phyloP scores from a whole-genome alignment of 2,329 filamentous ascomycete species.

The Fusarium domesticum region DNA sequence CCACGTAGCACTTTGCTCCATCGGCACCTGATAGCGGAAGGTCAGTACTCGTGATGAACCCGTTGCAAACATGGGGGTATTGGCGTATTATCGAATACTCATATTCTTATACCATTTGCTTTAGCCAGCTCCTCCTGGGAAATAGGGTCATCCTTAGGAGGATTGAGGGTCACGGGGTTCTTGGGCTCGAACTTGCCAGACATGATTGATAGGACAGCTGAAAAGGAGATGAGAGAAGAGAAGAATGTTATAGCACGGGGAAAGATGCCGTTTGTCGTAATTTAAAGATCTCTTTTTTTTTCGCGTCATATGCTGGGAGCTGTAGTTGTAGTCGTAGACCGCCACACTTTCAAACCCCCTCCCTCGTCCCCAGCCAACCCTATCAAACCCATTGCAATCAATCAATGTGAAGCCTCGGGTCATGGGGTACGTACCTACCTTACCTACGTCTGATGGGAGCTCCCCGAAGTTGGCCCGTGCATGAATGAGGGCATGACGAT shows the following conservation, averaged over 20 bases:
- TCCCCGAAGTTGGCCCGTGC: conserved; percentile 22
- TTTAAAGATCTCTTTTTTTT: conserved; percentile 11
- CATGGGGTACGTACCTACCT: conserved; percentile 20
- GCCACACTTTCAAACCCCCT: conserved; percentile 8
- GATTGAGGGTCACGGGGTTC: conserved; percentile 67
- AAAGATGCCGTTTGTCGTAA: no score
- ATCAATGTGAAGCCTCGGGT: conserved; percentile 7
- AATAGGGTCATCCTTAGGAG: conserved; percentile 86
- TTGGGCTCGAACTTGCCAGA: conserved; percentile 75
- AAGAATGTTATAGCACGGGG: neutral
- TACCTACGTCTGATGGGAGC: no score
- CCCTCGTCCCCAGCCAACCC: no score
- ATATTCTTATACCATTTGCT: conserved; percentile 67
- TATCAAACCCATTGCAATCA: conserved; percentile 15
- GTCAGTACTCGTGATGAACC: no score
- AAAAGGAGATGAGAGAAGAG: conserved; percentile 1
- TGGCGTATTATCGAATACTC: neutral
- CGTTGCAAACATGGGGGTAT: no score
- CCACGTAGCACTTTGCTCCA: conserved; percentile 64
- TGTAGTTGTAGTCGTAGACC: no score
- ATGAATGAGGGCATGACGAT: neutral
- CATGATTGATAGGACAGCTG: conserved; percentile 38
- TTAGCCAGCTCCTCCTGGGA: conserved; percentile 73
- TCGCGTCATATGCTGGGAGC: conserved; percentile 22
- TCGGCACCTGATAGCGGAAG: conserved; percentile 52